Conservation (phyloP, 2,329 filamentous ascomycete genomes). For the Coniochaeta prunicola region DNA sequence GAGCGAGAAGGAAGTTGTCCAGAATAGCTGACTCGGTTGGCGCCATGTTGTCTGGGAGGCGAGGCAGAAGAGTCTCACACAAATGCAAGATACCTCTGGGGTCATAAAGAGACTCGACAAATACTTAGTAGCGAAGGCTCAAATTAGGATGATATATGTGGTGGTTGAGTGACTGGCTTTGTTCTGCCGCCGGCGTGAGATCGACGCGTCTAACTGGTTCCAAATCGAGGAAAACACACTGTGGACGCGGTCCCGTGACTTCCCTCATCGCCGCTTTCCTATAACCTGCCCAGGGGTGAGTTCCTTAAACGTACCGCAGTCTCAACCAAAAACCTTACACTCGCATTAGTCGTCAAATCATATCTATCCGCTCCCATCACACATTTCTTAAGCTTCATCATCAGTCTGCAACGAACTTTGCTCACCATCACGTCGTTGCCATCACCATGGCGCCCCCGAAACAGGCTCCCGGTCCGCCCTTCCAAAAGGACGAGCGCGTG, state of each 20-base stretch:
- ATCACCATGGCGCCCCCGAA: slow-evolving; percentile 30
- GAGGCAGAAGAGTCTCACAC: background rate
- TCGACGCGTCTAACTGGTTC: slow-evolving; percentile 1
- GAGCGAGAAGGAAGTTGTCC: slow-evolving; percentile 68
- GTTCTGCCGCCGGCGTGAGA: background rate
- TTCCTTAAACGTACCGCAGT: background rate
- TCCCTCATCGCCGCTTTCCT: slow-evolving; percentile 1
- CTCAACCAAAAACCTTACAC: background rate
- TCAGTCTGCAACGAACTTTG: background rate
- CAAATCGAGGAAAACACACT: background rate
- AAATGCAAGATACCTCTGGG: background rate
- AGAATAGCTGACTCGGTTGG: slow-evolving; percentile 71
- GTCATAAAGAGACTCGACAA: background rate
- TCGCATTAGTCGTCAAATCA: background rate
- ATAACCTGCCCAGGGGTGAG: background rate
- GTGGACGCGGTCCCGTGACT: slow-evolving; percentile 3
- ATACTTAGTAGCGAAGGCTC: no score
- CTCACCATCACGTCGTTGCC: background rate
- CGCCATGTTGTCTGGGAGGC: slow-evolving; percentile 43
- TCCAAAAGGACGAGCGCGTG: slow-evolving; percentile 80
- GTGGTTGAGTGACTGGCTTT: background rate
- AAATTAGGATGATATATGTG: background rate
- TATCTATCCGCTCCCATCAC: background rate
- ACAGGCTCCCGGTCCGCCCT: slow-evolving; percentile 32
- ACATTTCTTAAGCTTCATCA: background rate